phyloP scores from a whole-genome alignment of 192 early-diverging fungal species.

The Funneliformis geosporum region DNA sequence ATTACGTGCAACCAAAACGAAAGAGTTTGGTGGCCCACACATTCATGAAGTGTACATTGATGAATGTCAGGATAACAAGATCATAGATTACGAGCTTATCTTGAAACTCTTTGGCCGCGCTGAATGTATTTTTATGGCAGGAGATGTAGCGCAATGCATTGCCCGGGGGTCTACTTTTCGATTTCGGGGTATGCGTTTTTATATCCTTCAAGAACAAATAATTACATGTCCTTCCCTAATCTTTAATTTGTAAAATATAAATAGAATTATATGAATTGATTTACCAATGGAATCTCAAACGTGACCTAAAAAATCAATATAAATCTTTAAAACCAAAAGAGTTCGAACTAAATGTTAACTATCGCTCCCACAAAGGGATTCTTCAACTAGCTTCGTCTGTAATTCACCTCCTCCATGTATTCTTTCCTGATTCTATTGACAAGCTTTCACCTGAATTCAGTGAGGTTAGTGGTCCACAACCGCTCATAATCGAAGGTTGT shows the following conservation, averaged over 20 bases:
- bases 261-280: neutral
- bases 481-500: neutral
- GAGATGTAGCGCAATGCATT: slow-evolving; percentile 20
- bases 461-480: slow-evolving; percentile 17
- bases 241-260: neutral
- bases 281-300: neutral
- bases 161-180: slow-evolving; percentile 2
- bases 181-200: slow-evolving; percentile 4
- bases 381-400: neutral
- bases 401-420: slow-evolving; percentile 6
- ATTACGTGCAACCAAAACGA: slow-evolving; percentile 8
- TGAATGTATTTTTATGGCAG: slow-evolving; percentile 16
- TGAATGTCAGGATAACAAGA: neutral
- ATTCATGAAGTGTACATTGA: slow-evolving; percentile 29
- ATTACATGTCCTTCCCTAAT: neutral
- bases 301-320: neutral
- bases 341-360: too few relatives aligned
- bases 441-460: neutral
- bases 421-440: slow-evolving; percentile 30
- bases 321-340: neutral
- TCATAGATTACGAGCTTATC: neutral
- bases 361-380: too few relatives aligned
- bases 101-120: slow-evolving; percentile 13
- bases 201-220: neutral
- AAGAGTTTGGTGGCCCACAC: neutral